These are phyloP conservation scores for Litsea cubeba DNA, from an alignment of 164 flowering plant genomes.

Conservation along the genomic window DNA sequence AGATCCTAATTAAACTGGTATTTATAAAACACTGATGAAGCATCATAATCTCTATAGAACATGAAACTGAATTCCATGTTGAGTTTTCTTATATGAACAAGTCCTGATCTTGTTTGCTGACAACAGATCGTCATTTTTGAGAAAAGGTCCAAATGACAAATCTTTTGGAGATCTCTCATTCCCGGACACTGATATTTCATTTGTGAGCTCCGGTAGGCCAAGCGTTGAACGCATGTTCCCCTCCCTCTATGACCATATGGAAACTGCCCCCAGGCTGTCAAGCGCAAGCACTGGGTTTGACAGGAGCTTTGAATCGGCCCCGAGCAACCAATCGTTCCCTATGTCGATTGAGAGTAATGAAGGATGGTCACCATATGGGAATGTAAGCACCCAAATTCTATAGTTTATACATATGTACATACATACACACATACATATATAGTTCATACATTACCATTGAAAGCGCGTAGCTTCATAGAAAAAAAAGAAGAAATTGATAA, in stretches of 20 bases:
- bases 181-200: constrained; percentile 54
- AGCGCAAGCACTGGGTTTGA: constrained; percentile 14
- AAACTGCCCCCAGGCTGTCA: constrained; percentile 30
- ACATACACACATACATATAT: not conserved
- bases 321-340: constrained; percentile 17
- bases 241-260: constrained; percentile 33
- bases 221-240: constrained; percentile 41
- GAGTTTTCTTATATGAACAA: not conserved
- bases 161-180: constrained; percentile 22
- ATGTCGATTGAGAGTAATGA: constrained; percentile 17
- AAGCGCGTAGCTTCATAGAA: too few species aligned
- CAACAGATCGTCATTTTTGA: constrained; percentile 40
- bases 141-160: constrained; percentile 16
- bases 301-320: constrained; percentile 35
- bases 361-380: constrained; percentile 21
- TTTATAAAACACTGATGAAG: not conserved
- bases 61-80: not conserved
- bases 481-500: too few species aligned
- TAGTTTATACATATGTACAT: not conserved
- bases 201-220: constrained; percentile 57
- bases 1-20: too few species aligned
- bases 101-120: not conserved
- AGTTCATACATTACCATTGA: not conserved
- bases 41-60: not conserved
- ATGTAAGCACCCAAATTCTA: constrained; percentile 18